Percentiles rank a stretch among this genome's conserved stretches.
Evolutionary conservation across 2,329 filamentous ascomycete genomes (phyloP).

Genomic region (Macrophomina pseudophaseolina): DNA sequence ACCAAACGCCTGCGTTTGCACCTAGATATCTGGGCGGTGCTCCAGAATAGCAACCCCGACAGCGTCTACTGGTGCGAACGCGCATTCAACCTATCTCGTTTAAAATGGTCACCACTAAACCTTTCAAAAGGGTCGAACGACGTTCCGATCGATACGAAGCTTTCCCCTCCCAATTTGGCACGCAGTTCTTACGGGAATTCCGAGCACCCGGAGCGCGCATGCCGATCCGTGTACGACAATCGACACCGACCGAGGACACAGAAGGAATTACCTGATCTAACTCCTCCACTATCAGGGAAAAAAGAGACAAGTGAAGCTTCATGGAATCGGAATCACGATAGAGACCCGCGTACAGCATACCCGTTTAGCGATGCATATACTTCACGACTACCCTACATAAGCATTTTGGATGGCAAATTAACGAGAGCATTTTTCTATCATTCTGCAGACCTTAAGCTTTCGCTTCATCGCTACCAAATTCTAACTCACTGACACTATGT

Average conservation of each 20-base stretch:
- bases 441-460: neutral
- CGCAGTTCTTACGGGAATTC: slow-evolving; percentile 5
- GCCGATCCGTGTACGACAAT: neutral
- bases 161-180: slow-evolving; percentile 16
- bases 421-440: neutral
- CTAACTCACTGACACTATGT: neutral
- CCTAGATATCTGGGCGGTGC: slow-evolving; percentile 23
- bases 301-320: neutral
- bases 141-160: slow-evolving; percentile 20
- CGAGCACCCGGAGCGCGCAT: neutral
- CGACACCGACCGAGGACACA: neutral
- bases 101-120: neutral
- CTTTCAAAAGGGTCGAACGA: slow-evolving; percentile 5
- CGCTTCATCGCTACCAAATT: neutral
- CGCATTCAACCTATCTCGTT: neutral
- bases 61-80: slow-evolving; percentile 16
- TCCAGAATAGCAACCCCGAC: slow-evolving; percentile 19
- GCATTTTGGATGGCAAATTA: neutral
- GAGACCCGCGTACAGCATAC: slow-evolving; percentile 9
- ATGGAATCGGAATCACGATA: neutral
- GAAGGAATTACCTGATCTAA: neutral
- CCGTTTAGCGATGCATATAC: slow-evolving; percentile 3
- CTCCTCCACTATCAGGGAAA: neutral
- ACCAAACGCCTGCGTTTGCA: neutral
- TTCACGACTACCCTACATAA: neutral